These are phyloP conservation scores for Neurospora sp. DNA, from an alignment of 495 filamentous ascomycete species.

Conservation along the genomic window DNA sequence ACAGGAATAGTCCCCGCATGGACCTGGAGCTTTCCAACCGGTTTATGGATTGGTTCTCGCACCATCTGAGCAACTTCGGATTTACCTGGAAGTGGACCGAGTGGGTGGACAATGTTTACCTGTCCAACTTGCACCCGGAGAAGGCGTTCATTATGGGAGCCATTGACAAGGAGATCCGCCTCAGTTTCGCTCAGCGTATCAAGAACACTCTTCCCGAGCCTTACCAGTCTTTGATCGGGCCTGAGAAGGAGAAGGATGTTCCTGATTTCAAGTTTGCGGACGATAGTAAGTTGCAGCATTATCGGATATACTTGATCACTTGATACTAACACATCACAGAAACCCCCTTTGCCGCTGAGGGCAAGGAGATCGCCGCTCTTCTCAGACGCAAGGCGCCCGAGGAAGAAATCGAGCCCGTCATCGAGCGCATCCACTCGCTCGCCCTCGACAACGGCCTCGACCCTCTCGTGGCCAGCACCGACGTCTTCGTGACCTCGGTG, in stretches of 20 bases:
- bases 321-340: conserved; percentile 34
- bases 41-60: conserved; percentile 96
- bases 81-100: conserved; percentile 99
- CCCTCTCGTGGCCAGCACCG: conserved; percentile 71
- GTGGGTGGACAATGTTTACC: conserved; percentile 81
- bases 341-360: conserved; percentile 72
- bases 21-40: conserved; percentile 80
- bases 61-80: conserved; percentile 97
- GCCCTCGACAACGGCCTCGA: conserved; percentile 61
- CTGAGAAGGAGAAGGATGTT: conserved; percentile 83
- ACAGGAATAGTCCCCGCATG: conserved; percentile 66
- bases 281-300: conserved; percentile 48
- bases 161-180: conserved; percentile 91
- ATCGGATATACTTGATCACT: background rate
- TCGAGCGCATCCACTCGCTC: conserved; percentile 65
- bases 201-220: conserved; percentile 83
- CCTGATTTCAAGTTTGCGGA: conserved; percentile 87
- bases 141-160: conserved; percentile 87
- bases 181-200: conserved; percentile 93
- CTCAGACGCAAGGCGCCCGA: conserved; percentile 76
- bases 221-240: conserved; percentile 70
- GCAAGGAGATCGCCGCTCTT: conserved; percentile 63
- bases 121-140: conserved; percentile 67
- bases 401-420: conserved; percentile 65
- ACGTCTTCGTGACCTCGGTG: conserved; percentile 86